phyloP scores from a whole-genome alignment of 2,329 filamentous ascomycete species.

The Curvularia spicifera region DNA sequence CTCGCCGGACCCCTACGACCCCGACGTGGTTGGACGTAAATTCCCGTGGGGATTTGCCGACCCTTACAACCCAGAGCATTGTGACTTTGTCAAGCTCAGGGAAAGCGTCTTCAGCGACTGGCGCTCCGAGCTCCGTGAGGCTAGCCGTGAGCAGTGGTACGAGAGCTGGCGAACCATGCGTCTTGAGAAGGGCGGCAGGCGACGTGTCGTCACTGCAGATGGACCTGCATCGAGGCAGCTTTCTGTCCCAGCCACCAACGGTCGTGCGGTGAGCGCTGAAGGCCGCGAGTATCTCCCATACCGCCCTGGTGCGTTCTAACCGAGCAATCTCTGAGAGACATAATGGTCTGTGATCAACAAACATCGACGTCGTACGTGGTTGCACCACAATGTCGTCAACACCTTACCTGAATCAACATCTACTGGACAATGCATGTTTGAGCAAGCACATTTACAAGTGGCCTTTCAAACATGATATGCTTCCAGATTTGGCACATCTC shows the following conservation, averaged over 20 bases:
- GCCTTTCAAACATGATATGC: slow-evolving; percentile 4
- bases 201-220: slow-evolving; percentile 39
- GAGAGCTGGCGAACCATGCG: slow-evolving; percentile 84
- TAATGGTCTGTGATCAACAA: not conserved
- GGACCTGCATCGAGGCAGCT: slow-evolving; percentile 36
- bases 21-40: slow-evolving; percentile 76
- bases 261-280: slow-evolving; percentile 45
- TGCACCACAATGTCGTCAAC: not conserved
- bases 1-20: slow-evolving; percentile 90
- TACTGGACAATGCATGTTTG: not conserved
- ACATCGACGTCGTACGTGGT: slow-evolving; percentile 1
- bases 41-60: slow-evolving; percentile 98
- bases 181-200: slow-evolving; percentile 43
- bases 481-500: slow-evolving; percentile 2
- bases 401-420: not conserved
- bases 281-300: slow-evolving; percentile 37
- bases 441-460: not conserved
- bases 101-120: slow-evolving; percentile 93
- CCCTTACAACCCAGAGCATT: slow-evolving; percentile 88
- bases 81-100: slow-evolving; percentile 89
- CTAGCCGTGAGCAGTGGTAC: slow-evolving; percentile 91
- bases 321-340: not conserved
- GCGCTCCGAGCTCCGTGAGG: slow-evolving; percentile 87
- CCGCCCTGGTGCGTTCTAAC: slow-evolving; percentile 30
- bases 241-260: slow-evolving; percentile 35